Evolutionary conservation across 768 basidiomycete species (phyloP), one percentile per base, ranked within the genome.

Genomic region (Leccinum pellstonianum): DNA sequence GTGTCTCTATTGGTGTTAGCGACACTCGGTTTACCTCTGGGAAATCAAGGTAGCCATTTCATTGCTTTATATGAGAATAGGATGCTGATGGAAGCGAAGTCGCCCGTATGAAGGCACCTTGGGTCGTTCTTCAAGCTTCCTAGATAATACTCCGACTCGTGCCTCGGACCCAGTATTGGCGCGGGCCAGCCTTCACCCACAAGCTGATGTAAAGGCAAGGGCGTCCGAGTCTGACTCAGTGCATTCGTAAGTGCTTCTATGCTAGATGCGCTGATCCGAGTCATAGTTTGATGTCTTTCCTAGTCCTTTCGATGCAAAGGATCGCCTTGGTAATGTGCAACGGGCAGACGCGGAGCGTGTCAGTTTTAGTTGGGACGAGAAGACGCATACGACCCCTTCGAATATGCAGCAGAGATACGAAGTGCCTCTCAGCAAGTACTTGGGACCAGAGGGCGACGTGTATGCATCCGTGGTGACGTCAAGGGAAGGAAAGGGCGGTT

Each of bases 371-470:
- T 68, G 58, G 62, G 51, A 56, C 43, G 60, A 56, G 17, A 38
- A 25, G 25, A 29, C 23, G 8, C 57, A 48, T 19, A 27, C 35
- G 23, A 43, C 19, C 17, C 17, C 17, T 5, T 27, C 60, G 27
- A 49, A 17, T 12, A 2, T 47, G 4, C 33, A 19, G 17, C 56
- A 14, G 6, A 56, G 55, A 47, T 70, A 70, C 51, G 56, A 56
- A 46, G 69, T 69, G 0, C 69, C 69, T 59, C 54, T 63, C 14
- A 64, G 55, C 60, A 37, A 51, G 29, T 60, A 64, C 23, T 27
- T 70, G 52, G 29, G 31, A 27, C n/a, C 49, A 1, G 35, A 55
- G 8, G 23, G 11, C 12, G 31, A 57, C 8, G n/a, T 3, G 10
- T 29, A 50, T 7, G 23, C 12, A 23, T 38, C 52, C 8, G 10